Evolutionary conservation across 106 monocot genomes (phyloP), one percentile per base, ranked within the genome.

Genomic region (Triglochin maritima): DNA sequence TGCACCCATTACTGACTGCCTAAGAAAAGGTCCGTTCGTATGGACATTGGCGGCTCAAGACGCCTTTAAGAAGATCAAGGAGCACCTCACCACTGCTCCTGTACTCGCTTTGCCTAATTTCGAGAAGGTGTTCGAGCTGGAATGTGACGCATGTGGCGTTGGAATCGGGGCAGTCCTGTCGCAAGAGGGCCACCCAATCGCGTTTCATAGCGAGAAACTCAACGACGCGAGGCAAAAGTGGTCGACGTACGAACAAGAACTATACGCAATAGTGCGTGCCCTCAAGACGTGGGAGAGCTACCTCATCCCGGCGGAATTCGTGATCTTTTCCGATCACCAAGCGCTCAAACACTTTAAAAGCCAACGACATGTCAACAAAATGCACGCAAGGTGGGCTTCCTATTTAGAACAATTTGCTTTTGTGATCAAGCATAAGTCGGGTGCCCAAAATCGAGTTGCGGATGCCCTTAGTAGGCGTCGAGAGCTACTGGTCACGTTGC

Each of bases 221-320:
- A n/a, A 9, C 0, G 10, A 69, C 13, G 12, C 14, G 4, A 12
- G 57, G 3, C 8, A 57, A 43, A 69, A 44, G 9, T 46, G 45
- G 69, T 44, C 45, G 4, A 56, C 57, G 5, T 65, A 65, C 4
- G 65, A 47, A 11, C 55, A 13, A n/a, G 69, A 57, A 4, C 46
- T 69, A 3, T 57, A 69, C 46, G 57, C 45, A 3, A 50, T 69
- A 3, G 13, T 69, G 43, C 15, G 45, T 3, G 56, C 56, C 15
- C n/a, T 69, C 5, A 57, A 58, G 45, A 5, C 13, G 4, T 57
- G 56, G 56, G 56, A 69, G 13, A 44, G 47, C 57, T 69, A 69
- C 50, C 69, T 69, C 1, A 14, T n/a, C 10, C 44, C 11, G 6
- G 49, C 13, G 12, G 65, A 65, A 17, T 65, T 65, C 48, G 7